These are phyloP conservation scores for Fonsecaea nubica DNA, from an alignment of 2,329 filamentous ascomycete genomes.

Conservation along the genomic window DNA sequence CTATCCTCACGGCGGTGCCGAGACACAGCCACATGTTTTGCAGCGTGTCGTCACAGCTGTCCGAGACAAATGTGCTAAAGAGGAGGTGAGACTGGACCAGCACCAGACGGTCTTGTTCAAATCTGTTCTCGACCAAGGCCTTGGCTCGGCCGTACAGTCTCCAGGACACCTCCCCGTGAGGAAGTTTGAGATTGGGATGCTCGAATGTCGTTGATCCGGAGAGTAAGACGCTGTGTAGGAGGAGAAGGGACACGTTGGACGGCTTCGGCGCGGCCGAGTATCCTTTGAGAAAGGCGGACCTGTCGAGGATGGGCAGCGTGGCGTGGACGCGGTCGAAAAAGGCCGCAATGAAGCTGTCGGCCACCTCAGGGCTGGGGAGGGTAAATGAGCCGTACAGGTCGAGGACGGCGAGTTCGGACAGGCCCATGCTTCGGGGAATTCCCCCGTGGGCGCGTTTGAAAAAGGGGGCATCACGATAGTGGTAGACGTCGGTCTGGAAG, in stretches of 20 bases:
- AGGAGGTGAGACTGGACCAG: slow-evolving; percentile 20
- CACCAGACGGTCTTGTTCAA: slow-evolving; percentile 19
- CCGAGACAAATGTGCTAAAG: slow-evolving; percentile 21
- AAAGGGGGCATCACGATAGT: slow-evolving; percentile 18
- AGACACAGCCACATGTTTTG: slow-evolving; percentile 26
- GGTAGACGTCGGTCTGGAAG: slow-evolving; percentile 16
- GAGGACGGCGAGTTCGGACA: slow-evolving; percentile 17
- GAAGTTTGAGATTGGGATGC: slow-evolving; percentile 12
- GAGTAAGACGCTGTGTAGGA: slow-evolving; percentile 17
- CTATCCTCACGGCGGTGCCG: slow-evolving; percentile 17
- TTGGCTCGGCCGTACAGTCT: slow-evolving; percentile 16
- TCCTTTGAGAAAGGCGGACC: slow-evolving; percentile 4
- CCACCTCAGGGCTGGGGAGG: slow-evolving; percentile 12
- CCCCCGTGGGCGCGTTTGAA: slow-evolving; percentile 14
- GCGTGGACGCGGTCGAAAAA: slow-evolving; percentile 23
- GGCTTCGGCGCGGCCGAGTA: slow-evolving; percentile 5
- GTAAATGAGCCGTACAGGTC: slow-evolving; percentile 19
- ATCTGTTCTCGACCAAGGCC: slow-evolving; percentile 22
- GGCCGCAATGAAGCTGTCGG: slow-evolving; percentile 19
- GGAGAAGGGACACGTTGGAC: slow-evolving; percentile 7
- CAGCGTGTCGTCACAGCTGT: slow-evolving; percentile 23
- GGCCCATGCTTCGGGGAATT: slow-evolving; percentile 12
- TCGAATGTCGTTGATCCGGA: slow-evolving; percentile 20
- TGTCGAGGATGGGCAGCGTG: slow-evolving; percentile 15
- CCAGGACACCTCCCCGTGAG: slow-evolving; percentile 15